Percentiles rank a stretch among this genome's conserved stretches.
Conservation (phyloP, 2,329 filamentous ascomycete genomes). For the Cadophora malorum region DNA sequence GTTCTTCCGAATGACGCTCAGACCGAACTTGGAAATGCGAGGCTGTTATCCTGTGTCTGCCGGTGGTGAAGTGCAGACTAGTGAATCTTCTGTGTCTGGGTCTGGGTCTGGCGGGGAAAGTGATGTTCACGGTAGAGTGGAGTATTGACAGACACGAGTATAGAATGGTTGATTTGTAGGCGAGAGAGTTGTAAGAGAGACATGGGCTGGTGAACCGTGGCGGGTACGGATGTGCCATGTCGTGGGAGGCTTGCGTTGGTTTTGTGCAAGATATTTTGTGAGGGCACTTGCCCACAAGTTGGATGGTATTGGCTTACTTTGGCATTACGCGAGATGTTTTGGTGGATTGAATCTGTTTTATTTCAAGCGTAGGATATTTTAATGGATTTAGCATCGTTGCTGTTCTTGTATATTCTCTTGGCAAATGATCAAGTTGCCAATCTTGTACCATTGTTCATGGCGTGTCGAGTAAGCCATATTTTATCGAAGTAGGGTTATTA, state of each 20-base stretch:
- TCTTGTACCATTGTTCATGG: too few relatives aligned
- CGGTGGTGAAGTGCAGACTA: background rate
- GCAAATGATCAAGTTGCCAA: background rate
- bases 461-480: too few relatives aligned
- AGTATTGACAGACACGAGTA: background rate
- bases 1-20: constrained; percentile 40
- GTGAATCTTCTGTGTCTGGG: background rate
- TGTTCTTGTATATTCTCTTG: background rate
- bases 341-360: background rate
- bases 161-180: background rate
- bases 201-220: background rate
- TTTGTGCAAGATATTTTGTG: constrained; percentile 5
- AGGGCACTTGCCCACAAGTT: background rate
- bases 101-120: background rate
- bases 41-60: constrained; percentile 17
- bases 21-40: constrained; percentile 39
- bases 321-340: constrained; percentile 5
- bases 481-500: too few relatives aligned
- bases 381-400: constrained; percentile 3
- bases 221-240: background rate
- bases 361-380: background rate
- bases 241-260: constrained; percentile 5
- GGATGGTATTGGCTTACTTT: background rate
- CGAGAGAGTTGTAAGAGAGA: background rate
- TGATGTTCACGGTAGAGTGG: background rate